Percentiles rank a stretch among this genome's conserved stretches.
Conservation (phyloP, 2,329 filamentous ascomycete species). For the Xylaria hypoxylon region DNA sequence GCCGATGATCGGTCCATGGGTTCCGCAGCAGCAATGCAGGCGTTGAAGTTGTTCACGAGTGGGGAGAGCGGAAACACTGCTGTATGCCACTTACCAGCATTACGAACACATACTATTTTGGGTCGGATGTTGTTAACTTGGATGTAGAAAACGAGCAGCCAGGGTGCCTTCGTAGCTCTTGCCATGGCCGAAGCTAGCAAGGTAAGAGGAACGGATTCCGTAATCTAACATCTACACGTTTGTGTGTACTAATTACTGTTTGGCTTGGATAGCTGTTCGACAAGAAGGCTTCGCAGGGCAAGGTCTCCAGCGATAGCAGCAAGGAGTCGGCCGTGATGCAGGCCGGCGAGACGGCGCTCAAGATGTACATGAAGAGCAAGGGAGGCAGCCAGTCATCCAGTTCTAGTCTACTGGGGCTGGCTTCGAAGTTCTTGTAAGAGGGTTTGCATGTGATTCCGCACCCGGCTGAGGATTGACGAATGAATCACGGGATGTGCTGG, state of each 20-base stretch:
- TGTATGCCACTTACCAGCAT: slow-evolving; percentile 36
- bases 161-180: slow-evolving; percentile 84
- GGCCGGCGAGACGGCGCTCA: slow-evolving; percentile 87
- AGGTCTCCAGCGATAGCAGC: slow-evolving; percentile 68
- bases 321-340: slow-evolving; percentile 84
- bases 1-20: slow-evolving; percentile 69
- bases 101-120: not conserved
- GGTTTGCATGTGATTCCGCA: not conserved
- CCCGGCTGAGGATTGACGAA: not conserved
- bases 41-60: slow-evolving; percentile 80
- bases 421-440: slow-evolving; percentile 50
- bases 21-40: slow-evolving; percentile 82
- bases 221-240: not conserved
- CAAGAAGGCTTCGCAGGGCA: slow-evolving; percentile 65
- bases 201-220: slow-evolving; percentile 56
- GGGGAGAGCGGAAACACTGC: slow-evolving; percentile 60
- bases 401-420: slow-evolving; percentile 46
- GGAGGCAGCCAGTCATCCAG: slow-evolving; percentile 56
- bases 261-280: slow-evolving; percentile 66
- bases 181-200: slow-evolving; percentile 91
- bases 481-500: not conserved
- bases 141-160: slow-evolving; percentile 61
- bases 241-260: slow-evolving; percentile 7
- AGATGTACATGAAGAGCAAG: slow-evolving; percentile 90
- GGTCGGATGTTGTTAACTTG: slow-evolving; percentile 17